These are phyloP conservation scores for Fremontodendron californicum DNA, from an alignment of 345 rosid genomes.

Conservation along the genomic window DNA sequence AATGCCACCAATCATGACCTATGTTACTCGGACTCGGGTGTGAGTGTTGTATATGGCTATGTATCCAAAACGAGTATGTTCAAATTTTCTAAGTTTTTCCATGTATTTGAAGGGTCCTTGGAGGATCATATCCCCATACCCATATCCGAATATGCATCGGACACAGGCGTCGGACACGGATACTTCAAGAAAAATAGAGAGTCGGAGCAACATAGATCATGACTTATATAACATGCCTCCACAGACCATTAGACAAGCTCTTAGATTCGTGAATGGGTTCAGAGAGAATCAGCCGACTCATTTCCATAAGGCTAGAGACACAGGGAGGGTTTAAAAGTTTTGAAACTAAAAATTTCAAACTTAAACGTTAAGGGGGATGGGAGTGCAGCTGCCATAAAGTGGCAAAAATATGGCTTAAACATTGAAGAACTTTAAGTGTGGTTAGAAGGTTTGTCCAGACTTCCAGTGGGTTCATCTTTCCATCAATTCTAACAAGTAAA, in stretches of 20 bases:
- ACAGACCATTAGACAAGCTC: neutral
- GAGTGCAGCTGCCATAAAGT: neutral
- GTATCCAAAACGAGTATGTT: no score
- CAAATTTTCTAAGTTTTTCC: no score
- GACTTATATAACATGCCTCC: constrained; percentile 1
- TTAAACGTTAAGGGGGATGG: neutral
- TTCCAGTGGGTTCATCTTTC: neutral
- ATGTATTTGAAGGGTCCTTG: no score
- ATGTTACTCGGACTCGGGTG: no score
- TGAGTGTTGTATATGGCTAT: no score
- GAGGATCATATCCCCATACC: no score
- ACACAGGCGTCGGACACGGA: no score
- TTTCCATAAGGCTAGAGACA: neutral
- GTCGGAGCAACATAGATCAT: no score
- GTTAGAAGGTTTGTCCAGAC: neutral
- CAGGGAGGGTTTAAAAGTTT: neutral
- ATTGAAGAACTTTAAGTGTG: neutral
- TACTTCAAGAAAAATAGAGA: no score
- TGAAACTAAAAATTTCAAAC: neutral
- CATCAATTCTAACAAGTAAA: neutral
- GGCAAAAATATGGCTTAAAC: neutral
- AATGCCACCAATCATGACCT: neutral
- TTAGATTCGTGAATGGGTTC: neutral
- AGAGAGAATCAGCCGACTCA: neutral
- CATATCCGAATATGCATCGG: no score